Evolutionary conservation across 306 rosid species (phyloP).

Genomic region (Lathyrus sativus): DNA sequence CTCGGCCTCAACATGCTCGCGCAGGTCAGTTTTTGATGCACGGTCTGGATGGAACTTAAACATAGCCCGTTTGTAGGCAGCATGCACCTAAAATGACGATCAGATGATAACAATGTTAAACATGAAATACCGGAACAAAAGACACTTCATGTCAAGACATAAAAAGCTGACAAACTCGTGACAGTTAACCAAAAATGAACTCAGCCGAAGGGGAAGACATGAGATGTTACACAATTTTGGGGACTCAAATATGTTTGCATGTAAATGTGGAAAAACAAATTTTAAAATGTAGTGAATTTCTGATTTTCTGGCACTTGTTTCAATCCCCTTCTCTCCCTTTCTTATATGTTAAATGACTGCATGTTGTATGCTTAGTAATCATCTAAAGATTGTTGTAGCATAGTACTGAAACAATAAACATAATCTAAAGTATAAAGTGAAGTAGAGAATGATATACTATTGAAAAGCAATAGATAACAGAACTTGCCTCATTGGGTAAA

Average conservation of each 20-base stretch:
- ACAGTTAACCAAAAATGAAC: not conserved
- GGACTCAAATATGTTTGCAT: conserved; percentile 5
- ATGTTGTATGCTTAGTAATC: not conserved
- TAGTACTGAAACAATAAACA: conserved; percentile 26
- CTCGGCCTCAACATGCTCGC: conserved; percentile 84
- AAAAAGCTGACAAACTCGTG: conserved; percentile 3
- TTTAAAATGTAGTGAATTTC: not conserved
- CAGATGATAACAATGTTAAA: conserved; percentile 14
- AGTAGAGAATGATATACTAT: conserved; percentile 4
- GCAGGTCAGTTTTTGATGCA: conserved; percentile 71
- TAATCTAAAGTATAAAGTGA: conserved; percentile 19
- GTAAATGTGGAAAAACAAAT: not conserved
- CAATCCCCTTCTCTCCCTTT: too few species aligned
- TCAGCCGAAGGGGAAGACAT: conserved; percentile 10
- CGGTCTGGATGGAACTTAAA: conserved; percentile 88
- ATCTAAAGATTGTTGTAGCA: conserved; percentile 11
- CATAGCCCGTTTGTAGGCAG: conserved; percentile 81
- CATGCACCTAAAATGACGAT: conserved; percentile 66
- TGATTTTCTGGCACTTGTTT: not conserved
- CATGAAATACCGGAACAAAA: not conserved
- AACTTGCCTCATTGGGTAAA: conserved; percentile 62
- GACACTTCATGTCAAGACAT: not conserved
- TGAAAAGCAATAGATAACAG: conserved; percentile 25
- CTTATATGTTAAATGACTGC: not conserved
- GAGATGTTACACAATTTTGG: not conserved